Conservation (phyloP, 2,329 filamentous ascomycete genomes). For the Scedosporium apiospermum region DNA sequence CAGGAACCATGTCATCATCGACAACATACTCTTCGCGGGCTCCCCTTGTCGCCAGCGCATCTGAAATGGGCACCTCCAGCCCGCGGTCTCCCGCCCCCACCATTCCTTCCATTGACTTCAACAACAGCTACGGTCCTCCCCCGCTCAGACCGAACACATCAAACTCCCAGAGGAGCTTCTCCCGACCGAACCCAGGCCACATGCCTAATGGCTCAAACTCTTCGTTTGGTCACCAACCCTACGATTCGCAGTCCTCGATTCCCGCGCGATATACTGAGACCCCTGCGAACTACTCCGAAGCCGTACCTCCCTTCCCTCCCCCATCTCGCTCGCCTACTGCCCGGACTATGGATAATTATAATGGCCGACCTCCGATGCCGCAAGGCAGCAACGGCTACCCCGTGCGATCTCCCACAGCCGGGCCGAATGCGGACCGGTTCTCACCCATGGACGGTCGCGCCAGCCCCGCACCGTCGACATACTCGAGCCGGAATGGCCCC, state of each 20-base stretch:
- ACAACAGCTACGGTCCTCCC: conserved; percentile 11
- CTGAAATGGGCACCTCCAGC: conserved; percentile 21
- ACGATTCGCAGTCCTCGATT: conserved; percentile 6
- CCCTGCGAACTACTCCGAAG: conserved; percentile 18
- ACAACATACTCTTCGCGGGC: conserved; percentile 56
- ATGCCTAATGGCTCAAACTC: conserved; percentile 12
- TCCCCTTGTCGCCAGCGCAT: conserved; percentile 50
- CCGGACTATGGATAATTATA: conserved; percentile 21
- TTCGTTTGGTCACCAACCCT: conserved; percentile 7
- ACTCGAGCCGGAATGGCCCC: conserved; percentile 14
- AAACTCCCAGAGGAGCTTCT: conserved; percentile 23
- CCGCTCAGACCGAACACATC: conserved; percentile 25
- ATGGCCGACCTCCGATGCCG: conserved; percentile 13
- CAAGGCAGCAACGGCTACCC: conserved; percentile 4
- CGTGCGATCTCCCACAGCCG: conserved; percentile 10
- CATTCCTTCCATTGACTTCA: conserved; percentile 10
- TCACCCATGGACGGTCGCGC: conserved; percentile 22
- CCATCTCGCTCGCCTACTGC: conserved; percentile 21
- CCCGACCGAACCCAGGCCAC: conserved; percentile 13
- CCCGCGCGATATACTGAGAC: conserved; percentile 14
- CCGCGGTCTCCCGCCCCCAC: conserved; percentile 1
- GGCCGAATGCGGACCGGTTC: conserved; percentile 17
- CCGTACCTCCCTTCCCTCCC: conserved; percentile 22
- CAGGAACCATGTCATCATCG: conserved; percentile 45
- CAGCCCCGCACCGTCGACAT: conserved; percentile 22